Conservation (phyloP, 2,329 filamentous ascomycete species). For the Colletotrichum noveboracense region DNA sequence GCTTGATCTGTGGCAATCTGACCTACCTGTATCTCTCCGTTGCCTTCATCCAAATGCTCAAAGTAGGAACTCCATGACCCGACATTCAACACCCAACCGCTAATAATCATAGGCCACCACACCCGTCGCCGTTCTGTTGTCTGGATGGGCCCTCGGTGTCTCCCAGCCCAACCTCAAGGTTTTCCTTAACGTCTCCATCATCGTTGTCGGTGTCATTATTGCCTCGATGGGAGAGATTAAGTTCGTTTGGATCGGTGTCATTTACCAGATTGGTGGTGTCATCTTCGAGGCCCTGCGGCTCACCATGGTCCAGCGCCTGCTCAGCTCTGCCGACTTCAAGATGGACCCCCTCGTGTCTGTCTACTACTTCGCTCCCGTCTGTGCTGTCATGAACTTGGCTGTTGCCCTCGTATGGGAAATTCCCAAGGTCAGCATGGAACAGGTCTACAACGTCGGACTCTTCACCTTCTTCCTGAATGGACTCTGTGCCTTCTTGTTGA, state of each 20-base stretch:
- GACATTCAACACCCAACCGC: background rate
- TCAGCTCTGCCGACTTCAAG: conserved; percentile 86
- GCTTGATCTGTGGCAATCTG: conserved; percentile 94
- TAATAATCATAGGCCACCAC: conserved; percentile 76
- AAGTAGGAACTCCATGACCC: conserved; percentile 58
- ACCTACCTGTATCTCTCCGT: conserved; percentile 96
- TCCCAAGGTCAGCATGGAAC: conserved; percentile 69
- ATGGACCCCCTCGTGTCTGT: conserved; percentile 90
- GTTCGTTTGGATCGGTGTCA: conserved; percentile 81
- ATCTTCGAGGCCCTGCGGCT: conserved; percentile 83
- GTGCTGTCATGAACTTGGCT: conserved; percentile 79
- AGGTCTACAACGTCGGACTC: conserved; percentile 76
- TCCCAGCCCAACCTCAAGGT: conserved; percentile 84
- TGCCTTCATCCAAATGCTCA: conserved; percentile 99
- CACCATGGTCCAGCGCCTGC: conserved; percentile 82
- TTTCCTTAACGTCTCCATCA: conserved; percentile 91
- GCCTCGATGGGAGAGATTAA: conserved; percentile 95
- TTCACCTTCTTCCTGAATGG: conserved; percentile 78
- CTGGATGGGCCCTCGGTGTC: conserved; percentile 87
- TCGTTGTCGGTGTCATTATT: conserved; percentile 93
- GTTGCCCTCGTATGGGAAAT: conserved; percentile 78
- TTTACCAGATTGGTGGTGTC: conserved; percentile 81
- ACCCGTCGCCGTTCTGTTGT: conserved; percentile 89
- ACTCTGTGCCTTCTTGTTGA: conserved; percentile 78
- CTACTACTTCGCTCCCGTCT: conserved; percentile 89